Percentiles rank a stretch among this genome's conserved stretches.
Conservation (phyloP, 106 monocot species). For the Dendrobium catenatum region DNA sequence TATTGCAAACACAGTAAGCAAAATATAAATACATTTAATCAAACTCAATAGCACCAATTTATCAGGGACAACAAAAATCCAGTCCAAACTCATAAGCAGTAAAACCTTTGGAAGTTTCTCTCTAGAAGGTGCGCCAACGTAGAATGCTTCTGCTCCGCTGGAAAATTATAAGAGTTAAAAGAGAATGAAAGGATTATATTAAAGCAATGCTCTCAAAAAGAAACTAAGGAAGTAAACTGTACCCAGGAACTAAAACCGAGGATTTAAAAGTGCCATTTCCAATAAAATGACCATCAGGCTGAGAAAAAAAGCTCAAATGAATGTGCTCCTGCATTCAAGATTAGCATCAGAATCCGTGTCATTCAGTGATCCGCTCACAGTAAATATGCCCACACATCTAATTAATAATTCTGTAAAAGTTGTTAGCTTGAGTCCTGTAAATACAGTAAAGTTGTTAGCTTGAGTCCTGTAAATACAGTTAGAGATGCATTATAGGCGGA, state of each 20-base stretch:
- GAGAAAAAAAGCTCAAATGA: constrained; percentile 72
- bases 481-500: no score
- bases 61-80: neutral
- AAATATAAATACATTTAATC: neutral
- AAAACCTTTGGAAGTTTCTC: constrained; percentile 81
- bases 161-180: constrained; percentile 5
- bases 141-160: constrained; percentile 80
- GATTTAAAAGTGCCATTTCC: constrained; percentile 68
- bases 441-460: neutral
- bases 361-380: neutral
- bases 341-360: neutral
- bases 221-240: constrained; percentile 5
- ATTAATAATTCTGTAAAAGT: neutral
- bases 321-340: constrained; percentile 62
- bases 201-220: neutral
- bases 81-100: neutral
- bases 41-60: neutral
- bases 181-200: neutral
- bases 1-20: constrained; percentile 7
- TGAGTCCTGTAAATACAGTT: no score
- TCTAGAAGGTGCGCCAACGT: constrained; percentile 64
- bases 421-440: no score
- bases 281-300: constrained; percentile 79
- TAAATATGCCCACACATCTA: neutral
- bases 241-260: constrained; percentile 75